phyloP scores from a whole-genome alignment of 2,329 filamentous ascomycete genomes.

The Exophiala oligosperma region DNA sequence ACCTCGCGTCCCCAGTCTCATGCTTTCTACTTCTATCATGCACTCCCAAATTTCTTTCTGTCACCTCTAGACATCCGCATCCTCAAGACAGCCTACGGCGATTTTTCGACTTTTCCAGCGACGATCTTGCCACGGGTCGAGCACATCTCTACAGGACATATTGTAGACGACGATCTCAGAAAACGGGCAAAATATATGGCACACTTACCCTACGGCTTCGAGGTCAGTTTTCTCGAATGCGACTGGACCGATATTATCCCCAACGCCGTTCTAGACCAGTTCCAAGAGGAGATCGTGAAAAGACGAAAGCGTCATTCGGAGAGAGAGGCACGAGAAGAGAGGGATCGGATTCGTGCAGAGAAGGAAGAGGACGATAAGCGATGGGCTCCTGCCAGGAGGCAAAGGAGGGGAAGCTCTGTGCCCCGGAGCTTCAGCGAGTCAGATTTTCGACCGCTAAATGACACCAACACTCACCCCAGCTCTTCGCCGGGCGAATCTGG shows the following conservation, averaged over 20 bases:
- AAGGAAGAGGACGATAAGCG: constrained; percentile 70
- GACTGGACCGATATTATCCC: constrained; percentile 91
- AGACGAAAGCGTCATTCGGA: constrained; percentile 76
- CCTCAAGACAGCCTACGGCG: constrained; percentile 82
- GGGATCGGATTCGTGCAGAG: constrained; percentile 79
- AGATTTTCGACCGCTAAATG: constrained; percentile 65
- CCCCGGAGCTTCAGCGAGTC: constrained; percentile 55
- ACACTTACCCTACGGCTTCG: constrained; percentile 85
- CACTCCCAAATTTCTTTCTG: constrained; percentile 82
- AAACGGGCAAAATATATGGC: constrained; percentile 83
- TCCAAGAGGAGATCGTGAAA: constrained; percentile 73
- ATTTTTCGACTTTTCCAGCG: constrained; percentile 78
- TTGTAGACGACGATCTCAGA: constrained; percentile 80
- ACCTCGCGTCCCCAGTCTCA: constrained; percentile 13
- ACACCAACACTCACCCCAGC: constrained; percentile 30
- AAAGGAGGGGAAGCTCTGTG: constrained; percentile 49
- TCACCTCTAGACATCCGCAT: constrained; percentile 91
- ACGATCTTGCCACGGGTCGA: constrained; percentile 85
- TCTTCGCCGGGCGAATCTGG: constrained; percentile 31
- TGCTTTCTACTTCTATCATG: constrained; percentile 77
- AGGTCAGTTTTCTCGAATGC: constrained; percentile 87
- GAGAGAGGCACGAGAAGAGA: constrained; percentile 82
- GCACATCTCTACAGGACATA: constrained; percentile 83
- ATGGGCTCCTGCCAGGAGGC: constrained; percentile 67
- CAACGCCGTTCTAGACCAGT: constrained; percentile 70